Evolutionary conservation across 352 stramenopile species (phyloP).

Genomic region (Phytophthora pini): DNA sequence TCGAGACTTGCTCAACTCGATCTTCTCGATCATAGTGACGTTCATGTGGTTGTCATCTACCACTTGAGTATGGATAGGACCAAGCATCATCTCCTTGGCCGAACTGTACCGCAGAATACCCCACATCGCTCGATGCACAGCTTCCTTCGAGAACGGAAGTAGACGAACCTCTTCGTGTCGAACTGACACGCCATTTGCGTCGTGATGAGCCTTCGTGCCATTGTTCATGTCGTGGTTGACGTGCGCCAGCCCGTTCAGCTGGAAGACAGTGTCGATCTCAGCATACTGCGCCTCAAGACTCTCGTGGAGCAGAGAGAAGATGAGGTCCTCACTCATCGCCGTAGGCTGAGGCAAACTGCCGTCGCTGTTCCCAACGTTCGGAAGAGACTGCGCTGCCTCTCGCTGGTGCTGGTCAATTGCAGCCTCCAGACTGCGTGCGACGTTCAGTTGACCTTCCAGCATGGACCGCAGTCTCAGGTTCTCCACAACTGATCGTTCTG

Average conservation of each 20-base stretch:
- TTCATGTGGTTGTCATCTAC: constrained; percentile 39
- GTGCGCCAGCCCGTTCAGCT: constrained; percentile 21
- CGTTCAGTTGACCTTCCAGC: constrained; percentile 41
- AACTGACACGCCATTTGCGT: constrained; percentile 24
- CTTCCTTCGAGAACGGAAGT: constrained; percentile 36
- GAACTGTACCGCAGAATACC: constrained; percentile 31
- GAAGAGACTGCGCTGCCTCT: constrained; percentile 30
- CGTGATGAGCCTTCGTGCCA: constrained; percentile 26
- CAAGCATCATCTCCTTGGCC: constrained; percentile 37
- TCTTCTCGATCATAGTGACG: constrained; percentile 42
- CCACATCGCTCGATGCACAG: constrained; percentile 40
- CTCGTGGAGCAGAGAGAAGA: constrained; percentile 31
- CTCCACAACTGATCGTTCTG: constrained; percentile 29
- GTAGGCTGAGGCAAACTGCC: not conserved
- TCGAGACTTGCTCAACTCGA: constrained; percentile 21
- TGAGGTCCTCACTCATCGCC: constrained; percentile 22
- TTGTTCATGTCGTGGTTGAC: constrained; percentile 37
- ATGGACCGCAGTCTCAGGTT: constrained; percentile 40
- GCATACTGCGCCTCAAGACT: constrained; percentile 32
- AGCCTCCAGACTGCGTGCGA: constrained; percentile 37
- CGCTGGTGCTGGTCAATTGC: constrained; percentile 43
- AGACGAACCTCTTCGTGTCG: constrained; percentile 34
- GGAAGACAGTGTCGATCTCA: constrained; percentile 30
- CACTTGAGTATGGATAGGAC: constrained; percentile 30
- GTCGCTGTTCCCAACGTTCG: not conserved